These are phyloP conservation scores for Codiaeum variegatum DNA, from an alignment of 441 rosid species.

Conservation along the genomic window DNA sequence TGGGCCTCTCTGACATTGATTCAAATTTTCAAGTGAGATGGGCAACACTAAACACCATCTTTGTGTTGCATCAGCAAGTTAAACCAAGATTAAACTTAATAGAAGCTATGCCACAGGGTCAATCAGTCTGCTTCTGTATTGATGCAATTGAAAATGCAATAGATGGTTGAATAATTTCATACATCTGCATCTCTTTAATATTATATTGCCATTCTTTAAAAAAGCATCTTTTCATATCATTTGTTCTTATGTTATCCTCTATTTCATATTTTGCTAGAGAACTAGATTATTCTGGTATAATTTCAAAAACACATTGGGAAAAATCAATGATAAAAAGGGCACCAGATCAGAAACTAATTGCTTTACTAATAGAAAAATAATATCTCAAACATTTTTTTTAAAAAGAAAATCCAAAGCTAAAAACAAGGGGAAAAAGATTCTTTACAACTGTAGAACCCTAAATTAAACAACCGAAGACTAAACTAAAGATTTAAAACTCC, in stretches of 20 bases:
- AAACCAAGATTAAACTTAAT: slow-evolving; percentile 34
- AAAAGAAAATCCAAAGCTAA: not conserved
- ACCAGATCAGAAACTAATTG: not conserved
- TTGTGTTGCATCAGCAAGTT: slow-evolving; percentile 23
- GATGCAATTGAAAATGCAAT: slow-evolving; percentile 35
- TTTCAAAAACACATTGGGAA: too few species aligned
- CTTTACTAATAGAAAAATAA: not conserved
- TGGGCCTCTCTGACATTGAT: slow-evolving; percentile 26
- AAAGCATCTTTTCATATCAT: too few species aligned
- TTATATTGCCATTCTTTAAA: slow-evolving; percentile 16
- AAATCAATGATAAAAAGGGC: not conserved
- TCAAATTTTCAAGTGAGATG: slow-evolving; percentile 37
- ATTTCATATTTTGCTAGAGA: too few species aligned
- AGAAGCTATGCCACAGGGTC: slow-evolving; percentile 38
- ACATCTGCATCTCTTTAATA: not conserved
- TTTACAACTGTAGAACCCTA: slow-evolving; percentile 17
- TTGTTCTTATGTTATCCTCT: too few species aligned
- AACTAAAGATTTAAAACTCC: slow-evolving; percentile 40
- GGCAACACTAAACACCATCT: slow-evolving; percentile 39
- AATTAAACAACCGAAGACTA: not conserved
- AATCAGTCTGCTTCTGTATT: slow-evolving; percentile 40
- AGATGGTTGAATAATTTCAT: not conserved
- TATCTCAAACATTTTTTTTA: not conserved
- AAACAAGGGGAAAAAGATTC: not conserved
- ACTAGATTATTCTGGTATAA: too few species aligned